Percentiles rank a stretch among this genome's conserved stretches.
phyloP scores from a whole-genome alignment of 306 rosid genomes.

The Argentina anserina region DNA sequence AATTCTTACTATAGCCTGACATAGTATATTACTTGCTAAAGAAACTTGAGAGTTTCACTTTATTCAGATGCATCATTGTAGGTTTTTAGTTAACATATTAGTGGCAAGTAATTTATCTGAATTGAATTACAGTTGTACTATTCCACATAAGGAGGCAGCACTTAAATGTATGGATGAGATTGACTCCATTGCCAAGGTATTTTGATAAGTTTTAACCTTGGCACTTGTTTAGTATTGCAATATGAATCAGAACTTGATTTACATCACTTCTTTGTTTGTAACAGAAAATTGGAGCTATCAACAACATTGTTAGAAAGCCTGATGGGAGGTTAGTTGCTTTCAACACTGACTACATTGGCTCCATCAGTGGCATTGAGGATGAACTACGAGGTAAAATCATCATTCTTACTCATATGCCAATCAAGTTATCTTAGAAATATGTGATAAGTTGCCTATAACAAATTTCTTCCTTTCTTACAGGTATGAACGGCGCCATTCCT shows the following conservation, averaged over 20 bases:
- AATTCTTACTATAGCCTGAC: background rate
- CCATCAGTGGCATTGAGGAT: conserved; percentile 31
- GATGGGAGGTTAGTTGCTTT: conserved; percentile 28
- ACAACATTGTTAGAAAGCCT: conserved; percentile 28
- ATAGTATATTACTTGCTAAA: background rate
- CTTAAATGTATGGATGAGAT: conserved; percentile 47
- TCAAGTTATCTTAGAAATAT: background rate
- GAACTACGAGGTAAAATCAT: conserved; percentile 20
- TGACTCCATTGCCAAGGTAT: conserved; percentile 46
- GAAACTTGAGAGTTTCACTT: background rate
- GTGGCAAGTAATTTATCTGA: background rate
- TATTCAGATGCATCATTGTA: background rate
- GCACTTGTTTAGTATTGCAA: no score
- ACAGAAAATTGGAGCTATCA: conserved; percentile 34
- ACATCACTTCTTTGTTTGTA: background rate
- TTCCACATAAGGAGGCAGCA: conserved; percentile 54
- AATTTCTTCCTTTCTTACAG: conserved; percentile 6
- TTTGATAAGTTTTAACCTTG: background rate
- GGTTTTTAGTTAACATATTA: background rate
- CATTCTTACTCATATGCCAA: background rate
- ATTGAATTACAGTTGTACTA: conserved; percentile 36
- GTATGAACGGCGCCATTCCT: conserved; percentile 19
- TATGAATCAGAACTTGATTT: background rate
- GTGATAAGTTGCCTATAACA: background rate
- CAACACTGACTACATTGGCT: conserved; percentile 31